Evolutionary conservation across 1,284 basidiomycete species (phyloP), one percentile per base, ranked within the genome.

Genomic region (Exobasidium rhododendri): DNA sequence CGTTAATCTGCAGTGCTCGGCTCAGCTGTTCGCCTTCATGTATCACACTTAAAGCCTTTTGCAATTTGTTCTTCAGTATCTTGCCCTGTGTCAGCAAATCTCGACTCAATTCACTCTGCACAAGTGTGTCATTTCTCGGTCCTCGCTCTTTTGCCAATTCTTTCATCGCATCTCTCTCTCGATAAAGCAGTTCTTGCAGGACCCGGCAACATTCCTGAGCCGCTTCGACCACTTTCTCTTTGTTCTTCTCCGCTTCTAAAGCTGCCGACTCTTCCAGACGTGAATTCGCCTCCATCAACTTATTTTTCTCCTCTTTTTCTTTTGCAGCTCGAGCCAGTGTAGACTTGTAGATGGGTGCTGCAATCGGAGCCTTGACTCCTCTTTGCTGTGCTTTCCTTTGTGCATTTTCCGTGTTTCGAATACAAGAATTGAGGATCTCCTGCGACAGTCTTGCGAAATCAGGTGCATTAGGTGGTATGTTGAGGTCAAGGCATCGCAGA

Each of bases 401-500:
- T 22, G 74, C 70, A 5, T 61, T 50, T 62, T 74, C 68, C 1
- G 73, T 74, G 52, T 77, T 76, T 62, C 94, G 84, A 11, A 96
- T 86, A 79, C 94, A 97, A 17, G 87, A 86, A 32, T 55, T 55
- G 13, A 55, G 28, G 52, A 83, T 83, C 40, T 81, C 78, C 62
- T 83, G 81, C 35, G 80, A 81, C 11, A 83, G 70, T 26, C 80
- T 73, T n/a, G 92, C 90, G 81, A 92, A 90, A 70, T 89, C 89
- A 59, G 92, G 89, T 63, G 94, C 88, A 53, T 88, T 91, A 0
- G 91, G 88, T 44, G 74, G 91, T 40, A 97, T 92, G 70, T 92
- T 90, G 51, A 98, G 80, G 81, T 99, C 94, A 55, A 98, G 83
- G 77, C 94, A 98, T 0, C 96, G 85, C 83, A 98, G 87, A 17